Base-by-base conservation (phyloP, 257 asterid genomes). In the Echites panduratus region DNA sequence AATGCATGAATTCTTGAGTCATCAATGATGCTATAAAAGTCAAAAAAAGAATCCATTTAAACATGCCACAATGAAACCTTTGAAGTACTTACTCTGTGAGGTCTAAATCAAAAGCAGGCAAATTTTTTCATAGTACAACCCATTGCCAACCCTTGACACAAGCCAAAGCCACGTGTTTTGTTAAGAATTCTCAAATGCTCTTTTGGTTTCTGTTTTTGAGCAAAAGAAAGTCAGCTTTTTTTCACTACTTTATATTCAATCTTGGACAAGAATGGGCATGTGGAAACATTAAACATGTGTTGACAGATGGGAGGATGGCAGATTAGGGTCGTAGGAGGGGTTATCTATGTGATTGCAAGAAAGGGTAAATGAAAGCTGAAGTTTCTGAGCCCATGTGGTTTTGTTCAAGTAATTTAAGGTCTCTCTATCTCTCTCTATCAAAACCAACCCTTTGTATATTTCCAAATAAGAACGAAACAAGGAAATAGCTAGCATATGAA, bases 131-230 rank as follows among this genome's bases (percentile, higher is more conserved):
- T 14, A 72, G 74, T 24, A 52, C 78, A 79, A 75, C 66, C 49
- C 49, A 58, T 32, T 82, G 79, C 84, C 89, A 87, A 78, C 82
- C 78, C 72, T 77, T 76, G 73, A 75, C 76, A 48, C 68, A 76
- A 63, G 77, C 67, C 70, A 38, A 16, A 35, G 61, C 67, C 66
- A 75, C 20, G 69, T 73, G 75, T 72, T 65, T 49, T 49, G 22
- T 35, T 64, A 43, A 27, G 61, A 70, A 9, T 43, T 62, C 4
- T 73, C 38, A 20, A 40, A 40, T 29, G 45, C 63, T 72, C 16
- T 7, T 50, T 45, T 70, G 29, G 76, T 68, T 79, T 76, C 77
- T 81, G 69, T 22, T 59, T 43, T 10, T 9, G 27, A 9, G 68
- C 53, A n/a, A 10, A 67, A 22, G 16, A 44, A 12, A 59, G 9